Conservation (phyloP, 176 grass and related monocot genomes). For the Panicum miliaceum region DNA sequence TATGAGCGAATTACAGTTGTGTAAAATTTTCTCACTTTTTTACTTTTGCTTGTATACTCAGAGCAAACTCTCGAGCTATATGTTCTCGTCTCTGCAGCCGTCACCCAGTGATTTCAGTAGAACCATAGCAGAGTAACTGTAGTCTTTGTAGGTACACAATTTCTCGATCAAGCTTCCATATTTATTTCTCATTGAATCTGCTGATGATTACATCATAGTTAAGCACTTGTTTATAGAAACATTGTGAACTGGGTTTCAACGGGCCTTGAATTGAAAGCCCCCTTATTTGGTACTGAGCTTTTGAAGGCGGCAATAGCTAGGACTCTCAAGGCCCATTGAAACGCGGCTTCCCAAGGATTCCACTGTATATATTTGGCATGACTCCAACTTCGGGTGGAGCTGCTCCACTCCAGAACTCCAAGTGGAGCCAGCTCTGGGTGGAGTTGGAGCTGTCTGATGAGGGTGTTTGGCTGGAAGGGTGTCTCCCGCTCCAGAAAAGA, state of each 20-base stretch:
- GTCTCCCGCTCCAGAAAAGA: too few relatives aligned
- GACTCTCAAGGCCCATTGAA: too few relatives aligned
- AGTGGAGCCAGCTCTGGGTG: too few relatives aligned
- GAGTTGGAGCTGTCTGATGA: too few relatives aligned
- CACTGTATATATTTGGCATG: too few relatives aligned
- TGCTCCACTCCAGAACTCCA: too few relatives aligned
- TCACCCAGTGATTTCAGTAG: neutral
- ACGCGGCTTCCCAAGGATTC: too few relatives aligned
- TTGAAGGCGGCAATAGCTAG: too few relatives aligned
- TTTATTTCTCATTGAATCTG: neutral
- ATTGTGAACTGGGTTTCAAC: neutral
- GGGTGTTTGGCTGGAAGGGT: too few relatives aligned
- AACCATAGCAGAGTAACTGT: neutral
- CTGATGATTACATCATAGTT: neutral
- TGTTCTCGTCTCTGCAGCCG: neutral
- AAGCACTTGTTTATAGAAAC: neutral
- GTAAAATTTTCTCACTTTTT: neutral
- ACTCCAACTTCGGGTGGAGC: too few relatives aligned
- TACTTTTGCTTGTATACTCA: neutral
- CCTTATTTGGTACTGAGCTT: neutral
- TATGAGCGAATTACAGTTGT: slow-evolving; percentile 1
- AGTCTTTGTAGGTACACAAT: neutral
- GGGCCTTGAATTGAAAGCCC: neutral
- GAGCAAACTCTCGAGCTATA: neutral
- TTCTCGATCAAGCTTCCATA: neutral